Percentiles rank a stretch among this genome's conserved stretches.
Conservation (phyloP, 306 rosid genomes). For the Pueraria montana region DNA sequence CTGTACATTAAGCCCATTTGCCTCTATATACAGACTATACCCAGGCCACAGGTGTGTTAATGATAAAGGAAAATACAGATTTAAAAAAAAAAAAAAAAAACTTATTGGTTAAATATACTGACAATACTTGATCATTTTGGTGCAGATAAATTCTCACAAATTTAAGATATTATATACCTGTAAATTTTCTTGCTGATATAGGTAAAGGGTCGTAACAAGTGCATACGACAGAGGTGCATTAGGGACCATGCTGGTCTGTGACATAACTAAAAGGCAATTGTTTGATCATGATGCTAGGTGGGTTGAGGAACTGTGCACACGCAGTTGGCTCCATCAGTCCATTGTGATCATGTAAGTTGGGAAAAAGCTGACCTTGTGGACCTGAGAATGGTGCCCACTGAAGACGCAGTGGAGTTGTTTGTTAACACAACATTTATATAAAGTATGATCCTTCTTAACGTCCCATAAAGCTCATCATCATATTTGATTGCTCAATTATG, state of each 20-base stretch:
- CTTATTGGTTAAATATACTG: background rate
- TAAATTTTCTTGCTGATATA: constrained; percentile 27
- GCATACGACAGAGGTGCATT: constrained; percentile 87
- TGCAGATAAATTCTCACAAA: background rate
- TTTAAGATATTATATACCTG: constrained; percentile 1
- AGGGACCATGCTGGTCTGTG: constrained; percentile 83
- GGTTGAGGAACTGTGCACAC: constrained; percentile 81
- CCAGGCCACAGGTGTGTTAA: constrained; percentile 30
- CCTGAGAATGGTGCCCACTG: constrained; percentile 64
- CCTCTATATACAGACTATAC: constrained; percentile 1
- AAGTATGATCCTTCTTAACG: background rate
- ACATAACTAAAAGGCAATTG: constrained; percentile 71
- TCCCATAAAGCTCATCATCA: constrained; percentile 20
- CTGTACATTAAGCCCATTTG: background rate
- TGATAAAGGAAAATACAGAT: background rate
- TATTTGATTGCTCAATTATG: constrained; percentile 54
- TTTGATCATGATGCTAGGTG: constrained; percentile 82
- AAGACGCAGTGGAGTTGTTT: constrained; percentile 77
- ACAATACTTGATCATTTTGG: constrained; percentile 8
- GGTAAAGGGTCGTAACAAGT: constrained; percentile 85
- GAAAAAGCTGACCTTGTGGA: constrained; percentile 78
- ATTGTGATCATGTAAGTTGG: constrained; percentile 70
- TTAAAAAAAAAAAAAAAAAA: background rate
- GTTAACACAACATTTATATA: background rate
- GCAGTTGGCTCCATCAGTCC: constrained; percentile 63